These are phyloP conservation scores for Solanum sitiens DNA, from an alignment of 257 asterid species.

Conservation along the genomic window DNA sequence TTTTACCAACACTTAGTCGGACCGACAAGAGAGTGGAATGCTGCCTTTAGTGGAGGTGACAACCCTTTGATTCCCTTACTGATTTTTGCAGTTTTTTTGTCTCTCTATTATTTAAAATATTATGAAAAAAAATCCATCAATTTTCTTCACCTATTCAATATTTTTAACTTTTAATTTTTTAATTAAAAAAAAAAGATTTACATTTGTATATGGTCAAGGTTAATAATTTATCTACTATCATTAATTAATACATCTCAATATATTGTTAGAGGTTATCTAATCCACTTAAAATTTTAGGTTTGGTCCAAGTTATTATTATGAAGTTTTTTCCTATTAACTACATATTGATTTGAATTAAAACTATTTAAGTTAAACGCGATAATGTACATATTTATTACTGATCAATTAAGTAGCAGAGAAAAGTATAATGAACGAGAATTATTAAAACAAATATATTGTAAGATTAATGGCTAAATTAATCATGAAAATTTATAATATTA, in stretches of 20 bases:
- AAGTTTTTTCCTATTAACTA: neutral
- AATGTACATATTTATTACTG: neutral
- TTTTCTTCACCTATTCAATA: neutral
- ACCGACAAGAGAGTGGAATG: conserved; percentile 22
- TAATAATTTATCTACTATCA: neutral
- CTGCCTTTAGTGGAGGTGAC: conserved; percentile 27
- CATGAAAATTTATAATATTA: neutral
- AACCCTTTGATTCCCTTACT: conserved; percentile 19
- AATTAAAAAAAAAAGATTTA: neutral
- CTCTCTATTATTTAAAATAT: neutral
- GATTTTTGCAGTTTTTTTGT: conserved; percentile 10
- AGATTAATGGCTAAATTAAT: neutral
- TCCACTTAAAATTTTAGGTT: neutral
- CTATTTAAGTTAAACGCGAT: neutral
- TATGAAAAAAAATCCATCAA: neutral
- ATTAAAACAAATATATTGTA: neutral
- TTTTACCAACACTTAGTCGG: neutral
- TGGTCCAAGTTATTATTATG: neutral
- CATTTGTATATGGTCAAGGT: neutral
- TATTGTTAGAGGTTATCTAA: neutral
- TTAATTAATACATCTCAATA: neutral
- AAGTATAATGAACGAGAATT: neutral
- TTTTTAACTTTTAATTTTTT: neutral
- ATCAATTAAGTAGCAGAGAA: rapidly evolving
- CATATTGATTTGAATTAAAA: neutral